phyloP scores from a whole-genome alignment of 2,329 filamentous ascomycete species.

The Fusarium incarnatum region DNA sequence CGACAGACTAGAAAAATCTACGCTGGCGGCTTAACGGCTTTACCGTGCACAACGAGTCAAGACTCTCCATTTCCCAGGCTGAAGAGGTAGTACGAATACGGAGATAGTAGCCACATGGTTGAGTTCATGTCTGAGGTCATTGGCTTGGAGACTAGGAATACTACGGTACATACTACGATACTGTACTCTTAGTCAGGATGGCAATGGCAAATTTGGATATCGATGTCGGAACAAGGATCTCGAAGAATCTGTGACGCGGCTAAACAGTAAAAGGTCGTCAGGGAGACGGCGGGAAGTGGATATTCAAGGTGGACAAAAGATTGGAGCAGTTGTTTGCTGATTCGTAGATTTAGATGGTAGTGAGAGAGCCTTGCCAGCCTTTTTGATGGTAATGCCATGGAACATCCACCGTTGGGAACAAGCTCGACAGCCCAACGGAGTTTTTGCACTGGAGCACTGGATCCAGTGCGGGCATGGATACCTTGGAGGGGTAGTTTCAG shows the following conservation, averaged over 20 bases:
- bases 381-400: slow-evolving; percentile 25
- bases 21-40: not conserved
- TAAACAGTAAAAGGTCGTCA: slow-evolving; percentile 28
- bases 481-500: not conserved
- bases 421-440: slow-evolving; percentile 10
- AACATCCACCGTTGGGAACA: slow-evolving; percentile 37
- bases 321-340: slow-evolving; percentile 20
- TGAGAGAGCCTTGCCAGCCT: slow-evolving; percentile 18
- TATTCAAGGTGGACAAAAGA: slow-evolving; percentile 25
- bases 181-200: not conserved
- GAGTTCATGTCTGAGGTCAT: not conserved
- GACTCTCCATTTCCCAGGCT: slow-evolving; percentile 3
- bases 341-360: slow-evolving; percentile 2
- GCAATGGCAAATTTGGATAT: slow-evolving; percentile 9
- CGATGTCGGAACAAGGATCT: slow-evolving; percentile 11
- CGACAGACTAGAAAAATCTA: not conserved
- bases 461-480: not conserved
- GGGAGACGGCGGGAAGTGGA: slow-evolving; percentile 45
- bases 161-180: not conserved
- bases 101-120: slow-evolving; percentile 4
- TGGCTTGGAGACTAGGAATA: not conserved
- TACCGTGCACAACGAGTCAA: slow-evolving; percentile 19
- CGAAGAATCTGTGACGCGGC: slow-evolving; percentile 12
- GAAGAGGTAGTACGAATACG: slow-evolving; percentile 34
- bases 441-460: not conserved